Conservation (phyloP, 331 rosid genomes). For the Pyrus hybrid region DNA sequence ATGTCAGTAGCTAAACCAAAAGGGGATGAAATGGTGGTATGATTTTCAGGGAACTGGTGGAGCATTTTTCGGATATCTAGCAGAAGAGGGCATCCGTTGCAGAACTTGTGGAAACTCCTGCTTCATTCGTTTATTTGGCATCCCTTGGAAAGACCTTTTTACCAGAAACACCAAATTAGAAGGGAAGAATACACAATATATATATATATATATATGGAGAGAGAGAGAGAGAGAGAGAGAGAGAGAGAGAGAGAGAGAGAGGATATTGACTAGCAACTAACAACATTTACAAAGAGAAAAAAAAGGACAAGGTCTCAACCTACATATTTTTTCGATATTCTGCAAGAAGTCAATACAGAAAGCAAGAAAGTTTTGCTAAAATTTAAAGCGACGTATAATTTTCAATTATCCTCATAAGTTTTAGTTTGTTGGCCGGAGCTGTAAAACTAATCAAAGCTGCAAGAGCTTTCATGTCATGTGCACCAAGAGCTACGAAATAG, state of each 20-base stretch:
- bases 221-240: too few relatives aligned
- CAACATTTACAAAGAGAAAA: neutral
- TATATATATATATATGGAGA: neutral
- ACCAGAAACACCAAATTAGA: conserved; percentile 1
- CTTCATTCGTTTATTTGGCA: conserved; percentile 70
- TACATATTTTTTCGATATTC: neutral
- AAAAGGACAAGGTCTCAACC: neutral
- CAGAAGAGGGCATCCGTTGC: conserved; percentile 66
- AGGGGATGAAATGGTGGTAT: conserved; percentile 11
- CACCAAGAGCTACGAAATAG: neutral
- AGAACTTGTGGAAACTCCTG: conserved; percentile 63
- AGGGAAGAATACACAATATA: neutral
- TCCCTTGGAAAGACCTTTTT: conserved; percentile 52
- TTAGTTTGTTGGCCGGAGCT: neutral
- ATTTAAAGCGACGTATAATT: neutral
- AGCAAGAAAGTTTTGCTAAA: neutral
- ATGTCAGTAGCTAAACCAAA: conserved; percentile 32
- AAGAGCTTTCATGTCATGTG: neutral
- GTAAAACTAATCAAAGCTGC: neutral
- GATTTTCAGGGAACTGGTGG: conserved; percentile 70
- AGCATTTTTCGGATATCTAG: conserved; percentile 75
- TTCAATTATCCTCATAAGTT: neutral
- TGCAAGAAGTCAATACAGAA: neutral
- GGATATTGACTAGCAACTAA: neutral
- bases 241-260: neutral